A percentile compares a stretch with the other conserved stretches of the same genome.
Evolutionary conservation across 148 eudicot genomes (phyloP).

Genomic region (Spergularia marina): DNA sequence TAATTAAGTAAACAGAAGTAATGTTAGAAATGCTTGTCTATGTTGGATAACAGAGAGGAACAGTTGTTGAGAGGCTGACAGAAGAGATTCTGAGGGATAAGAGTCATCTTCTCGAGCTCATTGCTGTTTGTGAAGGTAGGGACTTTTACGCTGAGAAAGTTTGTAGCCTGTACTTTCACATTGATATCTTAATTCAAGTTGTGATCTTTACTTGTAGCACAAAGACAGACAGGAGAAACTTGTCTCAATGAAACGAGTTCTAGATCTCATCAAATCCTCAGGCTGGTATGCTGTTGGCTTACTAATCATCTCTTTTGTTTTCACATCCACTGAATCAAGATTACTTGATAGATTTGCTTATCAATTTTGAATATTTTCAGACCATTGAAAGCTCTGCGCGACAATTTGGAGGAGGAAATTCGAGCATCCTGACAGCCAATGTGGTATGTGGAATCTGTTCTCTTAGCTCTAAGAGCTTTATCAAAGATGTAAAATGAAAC

Average conservation of each 20-base stretch:
- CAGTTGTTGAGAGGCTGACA: conserved; percentile 76
- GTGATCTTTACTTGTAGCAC: too few relatives aligned
- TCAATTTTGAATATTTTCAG: conserved; percentile 13
- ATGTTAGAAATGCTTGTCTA: neutral
- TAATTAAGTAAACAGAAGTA: neutral
- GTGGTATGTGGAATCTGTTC: conserved; percentile 55
- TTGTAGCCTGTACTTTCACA: neutral
- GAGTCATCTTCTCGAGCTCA: conserved; percentile 77
- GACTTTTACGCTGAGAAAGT: neutral
- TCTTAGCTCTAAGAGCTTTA: neutral
- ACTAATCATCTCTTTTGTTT: neutral
- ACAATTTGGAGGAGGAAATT: conserved; percentile 45
- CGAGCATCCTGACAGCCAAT: conserved; percentile 71
- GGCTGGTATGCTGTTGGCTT: conserved; percentile 53
- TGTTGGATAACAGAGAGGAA: conserved; percentile 66
- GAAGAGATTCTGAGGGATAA: conserved; percentile 63
- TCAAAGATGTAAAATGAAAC: neutral
- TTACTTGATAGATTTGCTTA: neutral
- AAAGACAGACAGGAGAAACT: conserved; percentile 94
- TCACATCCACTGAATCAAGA: neutral
- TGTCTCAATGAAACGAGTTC: conserved; percentile 82
- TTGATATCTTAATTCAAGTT: too few relatives aligned
- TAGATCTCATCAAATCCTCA: conserved; percentile 88
- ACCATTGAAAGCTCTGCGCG: conserved; percentile 78
- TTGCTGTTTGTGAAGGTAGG: conserved; percentile 76